phyloP scores from a whole-genome alignment of 805 yeast genomes.

The Millerozyma acaciae region DNA sequence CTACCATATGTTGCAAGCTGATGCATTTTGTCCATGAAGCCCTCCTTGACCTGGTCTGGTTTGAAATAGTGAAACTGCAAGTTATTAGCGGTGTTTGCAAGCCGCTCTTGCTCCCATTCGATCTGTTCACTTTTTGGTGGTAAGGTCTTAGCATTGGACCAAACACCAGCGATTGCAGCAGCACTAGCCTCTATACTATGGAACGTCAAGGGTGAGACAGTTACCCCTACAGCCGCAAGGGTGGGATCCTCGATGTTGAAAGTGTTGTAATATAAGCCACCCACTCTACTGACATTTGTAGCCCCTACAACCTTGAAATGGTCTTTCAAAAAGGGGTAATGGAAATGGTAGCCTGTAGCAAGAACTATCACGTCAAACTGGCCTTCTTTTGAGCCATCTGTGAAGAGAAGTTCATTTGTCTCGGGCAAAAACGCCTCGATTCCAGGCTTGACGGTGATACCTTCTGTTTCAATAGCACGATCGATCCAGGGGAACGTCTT shows the following conservation, averaged over 20 bases:
- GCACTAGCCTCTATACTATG: conserved; percentile 49
- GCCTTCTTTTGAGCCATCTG: conserved; percentile 22
- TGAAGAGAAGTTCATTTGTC: conserved; percentile 21
- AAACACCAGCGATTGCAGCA: conserved; percentile 56
- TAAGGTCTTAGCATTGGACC: conserved; percentile 37
- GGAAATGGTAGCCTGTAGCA: conserved; percentile 51
- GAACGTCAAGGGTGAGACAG: conserved; percentile 43
- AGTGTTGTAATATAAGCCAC: conserved; percentile 35
- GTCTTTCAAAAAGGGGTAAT: conserved; percentile 38
- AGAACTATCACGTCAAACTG: conserved; percentile 39
- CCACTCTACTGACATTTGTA: conserved; percentile 27
- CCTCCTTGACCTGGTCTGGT: conserved; percentile 14
- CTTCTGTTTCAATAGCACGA: conserved; percentile 33
- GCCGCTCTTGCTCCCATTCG: conserved; percentile 26
- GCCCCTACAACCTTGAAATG: conserved; percentile 20
- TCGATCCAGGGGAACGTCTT: conserved; percentile 32
- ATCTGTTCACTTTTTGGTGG: conserved; percentile 40
- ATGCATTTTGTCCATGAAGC: conserved; percentile 23
- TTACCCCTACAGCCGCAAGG: conserved; percentile 37
- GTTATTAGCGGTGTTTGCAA: conserved; percentile 17
- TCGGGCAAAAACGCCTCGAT: conserved; percentile 19
- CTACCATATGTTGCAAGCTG: conserved; percentile 25
- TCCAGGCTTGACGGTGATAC: conserved; percentile 26
- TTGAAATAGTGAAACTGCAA: conserved; percentile 34
- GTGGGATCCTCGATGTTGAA: conserved; percentile 43